Evolutionary conservation across 352 stramenopile species (phyloP).

Genomic region (Paralagenidium karlingii): DNA sequence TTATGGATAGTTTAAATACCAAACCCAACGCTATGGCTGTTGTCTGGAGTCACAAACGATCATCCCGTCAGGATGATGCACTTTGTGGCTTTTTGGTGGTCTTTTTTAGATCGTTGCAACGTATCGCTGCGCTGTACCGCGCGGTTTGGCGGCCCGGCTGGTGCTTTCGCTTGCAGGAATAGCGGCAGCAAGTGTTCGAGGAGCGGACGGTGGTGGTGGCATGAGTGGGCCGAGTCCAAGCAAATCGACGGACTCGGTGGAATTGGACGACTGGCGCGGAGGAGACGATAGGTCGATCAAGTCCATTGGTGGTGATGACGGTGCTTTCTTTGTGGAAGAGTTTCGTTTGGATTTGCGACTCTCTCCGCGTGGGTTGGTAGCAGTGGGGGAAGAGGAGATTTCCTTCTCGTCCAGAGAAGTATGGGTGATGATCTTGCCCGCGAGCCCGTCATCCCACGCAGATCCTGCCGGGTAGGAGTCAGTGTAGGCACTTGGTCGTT

Average conservation of each 20-base stretch:
- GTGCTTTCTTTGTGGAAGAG: neutral
- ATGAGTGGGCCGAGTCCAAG: no score
- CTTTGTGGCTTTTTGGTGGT: neutral
- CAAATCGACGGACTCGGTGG: no score
- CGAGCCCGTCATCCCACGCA: slow-evolving; percentile 18
- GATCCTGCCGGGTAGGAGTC: slow-evolving; percentile 10
- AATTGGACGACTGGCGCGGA: no score
- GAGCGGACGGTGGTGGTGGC: no score
- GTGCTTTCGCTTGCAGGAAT: no score
- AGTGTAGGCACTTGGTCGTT: slow-evolving; percentile 18
- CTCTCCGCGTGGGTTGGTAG: neutral
- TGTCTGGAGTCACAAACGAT: slow-evolving; percentile 4
- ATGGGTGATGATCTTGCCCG: slow-evolving; percentile 30
- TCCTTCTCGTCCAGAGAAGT: slow-evolving; percentile 6
- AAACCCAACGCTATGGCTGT: slow-evolving; percentile 4
- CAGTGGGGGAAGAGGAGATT: neutral
- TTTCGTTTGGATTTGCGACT: neutral
- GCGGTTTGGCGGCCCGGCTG: no score
- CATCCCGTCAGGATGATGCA: neutral
- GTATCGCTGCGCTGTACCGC: no score
- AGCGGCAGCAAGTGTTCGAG: no score
- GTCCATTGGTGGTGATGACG: neutral
- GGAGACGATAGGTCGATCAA: neutral
- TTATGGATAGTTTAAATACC: slow-evolving; percentile 4
- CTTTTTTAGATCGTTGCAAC: no score